These are phyloP conservation scores for Hypholoma sublateritium DNA, from an alignment of 768 basidiomycete species.

Conservation along the genomic window DNA sequence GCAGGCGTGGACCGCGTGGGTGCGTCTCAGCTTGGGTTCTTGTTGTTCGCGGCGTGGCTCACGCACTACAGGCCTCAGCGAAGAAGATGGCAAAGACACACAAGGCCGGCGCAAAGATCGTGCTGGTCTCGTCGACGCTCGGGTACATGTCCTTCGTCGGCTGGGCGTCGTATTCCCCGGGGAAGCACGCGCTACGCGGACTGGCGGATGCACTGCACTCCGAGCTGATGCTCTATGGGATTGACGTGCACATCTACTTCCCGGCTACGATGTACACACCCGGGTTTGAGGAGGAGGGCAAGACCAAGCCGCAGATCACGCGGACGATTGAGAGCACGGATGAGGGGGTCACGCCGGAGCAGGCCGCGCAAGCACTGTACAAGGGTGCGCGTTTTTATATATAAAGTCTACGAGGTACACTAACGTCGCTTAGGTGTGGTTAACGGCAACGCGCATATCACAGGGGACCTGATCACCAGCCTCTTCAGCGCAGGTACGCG, in stretches of 20 bases:
- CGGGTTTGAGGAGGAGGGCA: conserved; percentile 75
- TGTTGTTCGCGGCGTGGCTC: neutral
- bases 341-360: conserved; percentile 59
- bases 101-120: conserved; percentile 64
- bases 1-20: conserved; percentile 57
- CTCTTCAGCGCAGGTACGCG: conserved; percentile 69
- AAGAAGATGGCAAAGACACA: conserved; percentile 62
- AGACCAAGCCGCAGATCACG: conserved; percentile 73
- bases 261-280: conserved; percentile 80
- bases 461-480: conserved; percentile 64
- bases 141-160: conserved; percentile 78
- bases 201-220: conserved; percentile 82
- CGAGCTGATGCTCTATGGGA: conserved; percentile 76
- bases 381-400: conserved; percentile 41
- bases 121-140: conserved; percentile 74
- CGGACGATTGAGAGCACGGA: conserved; percentile 72
- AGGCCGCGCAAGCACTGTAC: conserved; percentile 58
- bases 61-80: conserved; percentile 55
- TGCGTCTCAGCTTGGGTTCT: conserved; percentile 25
- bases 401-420: neutral
- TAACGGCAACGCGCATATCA: conserved; percentile 72
- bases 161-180: conserved; percentile 78
- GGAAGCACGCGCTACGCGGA: conserved; percentile 83
- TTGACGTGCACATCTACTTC: conserved; percentile 79
- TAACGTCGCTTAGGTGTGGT: conserved; percentile 52